Evolutionary conservation across 2,329 filamentous ascomycete species (phyloP), one percentile per base, ranked within the genome.

Genomic region (Macroventuria anomochaeta): DNA sequence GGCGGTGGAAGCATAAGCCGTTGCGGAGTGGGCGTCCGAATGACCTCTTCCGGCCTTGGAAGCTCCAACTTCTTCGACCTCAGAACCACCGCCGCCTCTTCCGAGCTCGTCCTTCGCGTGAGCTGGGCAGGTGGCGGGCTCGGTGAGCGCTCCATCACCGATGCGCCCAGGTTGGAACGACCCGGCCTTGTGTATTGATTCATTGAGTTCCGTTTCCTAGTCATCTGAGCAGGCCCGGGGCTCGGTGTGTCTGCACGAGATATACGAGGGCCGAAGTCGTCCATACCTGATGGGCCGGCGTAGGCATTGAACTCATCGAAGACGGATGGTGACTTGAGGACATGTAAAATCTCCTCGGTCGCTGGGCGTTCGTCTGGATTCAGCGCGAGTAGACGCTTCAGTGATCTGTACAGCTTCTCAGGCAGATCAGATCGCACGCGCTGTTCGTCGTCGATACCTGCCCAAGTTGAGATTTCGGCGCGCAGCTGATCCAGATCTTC

Each of bases 401-500:
- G 81, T 47, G 96, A 87, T 38, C 85, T 85, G 74, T 97, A 99
- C 0, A 99, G 83, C 71, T 90, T 88, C 5, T 91, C 83, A 0
- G 95, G 95, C 0, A 99, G 79, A 65, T 97, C 95, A 0, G 89
- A 86, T 2, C 93, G 85, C 59, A 88, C 83, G 29, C 87, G 82
- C 28, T 86, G 83, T 62, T 90, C 88, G 55, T 91, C 88, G 58
- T 91, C 85, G 64, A 97, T 96, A 0, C 95, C 95, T 47, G 86
- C 80, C 95, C 95, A 99, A 28, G 83, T 81, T 10, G 86, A 86
- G 51, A 99, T 97, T 73, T 99, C 95, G 3, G 83, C 88, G 34
- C 93, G 86, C 25, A 99, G 81, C 61, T 87, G 80, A 63, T 97
- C 92, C 5, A 97, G 81, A 61, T 97, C 92, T 71, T 99, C 95